Conservation (phyloP, 1,284 basidiomycete genomes). For the Stereum hirsutum region DNA sequence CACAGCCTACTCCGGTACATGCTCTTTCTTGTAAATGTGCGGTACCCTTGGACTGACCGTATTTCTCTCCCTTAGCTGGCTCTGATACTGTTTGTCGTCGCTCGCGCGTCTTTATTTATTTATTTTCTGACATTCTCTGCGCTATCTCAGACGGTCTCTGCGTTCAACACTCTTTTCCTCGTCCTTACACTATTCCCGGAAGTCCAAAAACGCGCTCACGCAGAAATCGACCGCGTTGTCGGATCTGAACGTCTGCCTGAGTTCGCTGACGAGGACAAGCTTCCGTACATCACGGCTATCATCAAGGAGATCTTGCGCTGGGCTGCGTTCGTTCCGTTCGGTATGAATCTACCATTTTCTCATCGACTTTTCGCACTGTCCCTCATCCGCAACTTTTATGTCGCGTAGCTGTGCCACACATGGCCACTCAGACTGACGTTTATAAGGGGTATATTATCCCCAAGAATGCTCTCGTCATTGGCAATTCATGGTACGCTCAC, state of each 20-base stretch:
- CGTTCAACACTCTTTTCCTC: background rate
- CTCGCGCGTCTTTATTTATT: background rate
- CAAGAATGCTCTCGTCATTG: background rate
- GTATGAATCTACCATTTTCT: background rate
- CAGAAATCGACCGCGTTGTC: conserved; percentile 7
- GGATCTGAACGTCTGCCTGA: conserved; percentile 6
- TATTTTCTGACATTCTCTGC: background rate
- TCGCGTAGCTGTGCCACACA: conserved; percentile 1
- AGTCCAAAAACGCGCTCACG: conserved; percentile 1
- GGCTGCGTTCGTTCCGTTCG: conserved; percentile 8
- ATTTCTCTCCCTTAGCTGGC: no score
- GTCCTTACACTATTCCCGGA: background rate
- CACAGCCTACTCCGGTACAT: background rate
- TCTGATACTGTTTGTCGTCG: background rate
- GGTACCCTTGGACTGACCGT: background rate
- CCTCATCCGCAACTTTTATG: background rate
- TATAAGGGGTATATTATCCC: background rate
- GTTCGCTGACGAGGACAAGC: conserved; percentile 1
- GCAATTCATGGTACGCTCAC: background rate
- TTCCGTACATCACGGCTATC: conserved; percentile 13
- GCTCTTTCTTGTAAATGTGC: background rate
- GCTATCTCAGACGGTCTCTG: background rate
- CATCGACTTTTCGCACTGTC: background rate
- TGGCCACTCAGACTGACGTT: background rate
- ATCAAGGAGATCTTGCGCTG: conserved; percentile 18